Evolutionary conservation across 208 protist genomes (phyloP), one percentile per base, ranked within the genome.

Genomic region (Histomonas meleagridis): DNA sequence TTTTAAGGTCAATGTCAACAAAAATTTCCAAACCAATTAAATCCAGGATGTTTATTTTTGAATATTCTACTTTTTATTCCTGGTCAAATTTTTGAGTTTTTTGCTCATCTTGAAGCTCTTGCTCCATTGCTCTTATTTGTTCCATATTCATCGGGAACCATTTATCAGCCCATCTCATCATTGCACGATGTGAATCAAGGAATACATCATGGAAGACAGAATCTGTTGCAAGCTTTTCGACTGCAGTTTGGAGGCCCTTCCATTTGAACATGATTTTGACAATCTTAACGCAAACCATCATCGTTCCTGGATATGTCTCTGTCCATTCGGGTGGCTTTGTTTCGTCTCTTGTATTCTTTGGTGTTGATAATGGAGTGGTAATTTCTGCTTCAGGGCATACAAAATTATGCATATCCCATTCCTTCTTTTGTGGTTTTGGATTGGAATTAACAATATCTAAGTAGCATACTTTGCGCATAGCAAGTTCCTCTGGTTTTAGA

Each of bases 371-470:
- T 46, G 51, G 51, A 16, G 40, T 38, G 60, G 16, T 65, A 35
- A 86, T 55, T 26, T 86, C 38, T 4, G 76, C 76, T 35, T 48
- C 76, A 55, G 76, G 76, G 76, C 76, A 86, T 0, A 32, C 35
- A 46, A 86, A 86, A 18, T 21, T 28, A 46, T 86, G 76, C 76
- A 86, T 86, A 55, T 86, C 76, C 76, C 76, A 86, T 57, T 86
- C 76, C 18, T 23, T 28, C 46, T 86, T 86, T 35, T 86, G 46
- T 86, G 76, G 76, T n/a, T 86, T 86, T 86, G 76, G 76, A 26
- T 51, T 51, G 21, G 76, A 86, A 28, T 86, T 43, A 26, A 86
- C n/a, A 46, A 86, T 86, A 55, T 86, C 76, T 38, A 86, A 46
- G 7, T 55, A 86, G 0, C 9, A 12, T 38, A 86, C 46, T 48